A percentile compares a stretch with the other conserved stretches of the same genome.
Evolutionary conservation across 805 yeast species (phyloP).

Genomic region (Naumovozyma baii): DNA sequence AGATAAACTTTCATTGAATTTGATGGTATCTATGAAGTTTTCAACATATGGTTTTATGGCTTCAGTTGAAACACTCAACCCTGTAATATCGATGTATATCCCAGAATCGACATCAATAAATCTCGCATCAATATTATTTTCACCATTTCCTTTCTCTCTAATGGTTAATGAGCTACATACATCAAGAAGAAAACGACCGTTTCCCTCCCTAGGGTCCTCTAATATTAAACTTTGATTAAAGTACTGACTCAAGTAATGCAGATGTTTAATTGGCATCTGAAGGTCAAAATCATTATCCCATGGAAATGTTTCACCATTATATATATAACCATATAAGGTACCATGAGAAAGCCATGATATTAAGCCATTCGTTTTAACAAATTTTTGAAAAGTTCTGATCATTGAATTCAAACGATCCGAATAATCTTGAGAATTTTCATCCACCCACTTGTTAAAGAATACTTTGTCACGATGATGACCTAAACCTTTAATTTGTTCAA

Average conservation of each 20-base stretch:
- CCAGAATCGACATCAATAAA: constrained; percentile 66
- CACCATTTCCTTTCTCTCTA: constrained; percentile 47
- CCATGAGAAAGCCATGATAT: constrained; percentile 62
- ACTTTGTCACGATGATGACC: constrained; percentile 48
- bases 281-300: constrained; percentile 65
- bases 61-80: constrained; percentile 38
- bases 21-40: background rate
- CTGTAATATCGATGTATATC: constrained; percentile 64
- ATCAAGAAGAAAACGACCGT: constrained; percentile 48
- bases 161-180: constrained; percentile 43
- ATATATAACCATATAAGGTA: constrained; percentile 50
- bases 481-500: constrained; percentile 14
- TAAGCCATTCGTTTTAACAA: constrained; percentile 37
- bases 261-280: constrained; percentile 45
- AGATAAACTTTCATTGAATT: background rate
- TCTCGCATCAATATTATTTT: constrained; percentile 61
- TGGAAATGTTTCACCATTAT: constrained; percentile 53
- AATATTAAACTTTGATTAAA: constrained; percentile 37
- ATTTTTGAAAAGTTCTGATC: constrained; percentile 43
- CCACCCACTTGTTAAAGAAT: constrained; percentile 43
- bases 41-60: constrained; percentile 4
- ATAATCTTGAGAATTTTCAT: constrained; percentile 31
- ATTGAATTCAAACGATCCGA: constrained; percentile 33
- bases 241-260: constrained; percentile 37
- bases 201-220: constrained; percentile 41